Evolutionary conservation across 208 protist species (phyloP).

Genomic region (Acanthamoeba royreba): DNA sequence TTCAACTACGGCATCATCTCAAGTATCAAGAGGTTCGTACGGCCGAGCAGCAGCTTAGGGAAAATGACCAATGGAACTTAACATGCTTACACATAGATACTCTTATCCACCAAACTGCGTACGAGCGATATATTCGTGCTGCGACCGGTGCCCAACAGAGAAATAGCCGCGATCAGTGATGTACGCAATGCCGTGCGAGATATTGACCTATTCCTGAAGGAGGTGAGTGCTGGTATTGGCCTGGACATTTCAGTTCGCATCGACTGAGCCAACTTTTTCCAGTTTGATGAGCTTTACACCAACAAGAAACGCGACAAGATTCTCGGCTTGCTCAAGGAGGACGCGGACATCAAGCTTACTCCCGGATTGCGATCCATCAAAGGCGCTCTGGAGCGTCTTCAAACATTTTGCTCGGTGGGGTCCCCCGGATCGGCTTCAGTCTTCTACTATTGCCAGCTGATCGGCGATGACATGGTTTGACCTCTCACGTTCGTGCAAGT

Average conservation of each 20-base stretch:
- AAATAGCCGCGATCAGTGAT: background rate
- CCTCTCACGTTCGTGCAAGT: background rate
- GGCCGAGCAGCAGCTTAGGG: too few relatives aligned
- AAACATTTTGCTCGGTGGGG: background rate
- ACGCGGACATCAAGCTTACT: background rate
- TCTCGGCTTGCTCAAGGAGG: constrained; percentile 12
- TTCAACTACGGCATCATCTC: background rate
- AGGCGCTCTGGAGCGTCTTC: background rate
- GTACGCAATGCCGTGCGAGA: background rate
- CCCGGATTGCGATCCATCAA: constrained; percentile 8
- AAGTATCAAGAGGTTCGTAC: background rate
- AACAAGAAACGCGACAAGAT: constrained; percentile 29
- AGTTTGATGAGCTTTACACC: background rate
- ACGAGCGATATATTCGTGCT: constrained; percentile 4
- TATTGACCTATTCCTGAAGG: background rate
- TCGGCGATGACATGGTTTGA: constrained; percentile 16
- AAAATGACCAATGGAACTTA: too few relatives aligned
- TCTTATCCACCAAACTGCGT: background rate
- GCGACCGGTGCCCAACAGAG: background rate
- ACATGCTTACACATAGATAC: background rate
- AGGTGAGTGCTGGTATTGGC: background rate
- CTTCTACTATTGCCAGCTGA: background rate
- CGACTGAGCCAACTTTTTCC: background rate
- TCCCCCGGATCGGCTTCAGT: background rate
- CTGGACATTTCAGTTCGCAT: background rate